These are phyloP conservation scores for Arthrinium puccinioides DNA, from an alignment of 2,329 filamentous ascomycete species.

Conservation along the genomic window DNA sequence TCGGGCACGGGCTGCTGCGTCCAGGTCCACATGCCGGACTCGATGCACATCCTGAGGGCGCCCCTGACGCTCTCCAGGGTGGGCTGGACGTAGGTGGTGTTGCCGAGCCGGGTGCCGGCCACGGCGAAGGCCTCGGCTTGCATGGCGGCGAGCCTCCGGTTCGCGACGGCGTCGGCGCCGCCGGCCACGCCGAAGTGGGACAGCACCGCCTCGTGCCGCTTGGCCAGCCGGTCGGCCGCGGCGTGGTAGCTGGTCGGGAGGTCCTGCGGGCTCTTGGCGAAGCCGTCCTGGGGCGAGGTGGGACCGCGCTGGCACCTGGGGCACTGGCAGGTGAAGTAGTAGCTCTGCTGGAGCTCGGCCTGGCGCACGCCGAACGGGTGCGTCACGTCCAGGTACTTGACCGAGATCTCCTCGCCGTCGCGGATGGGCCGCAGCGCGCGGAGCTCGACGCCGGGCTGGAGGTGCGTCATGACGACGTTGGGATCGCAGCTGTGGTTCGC, in stretches of 20 bases:
- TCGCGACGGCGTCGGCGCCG: constrained; percentile 6
- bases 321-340: constrained; percentile 42
- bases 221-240: constrained; percentile 12
- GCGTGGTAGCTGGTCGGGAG: constrained; percentile 9
- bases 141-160: constrained; percentile 14
- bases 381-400: constrained; percentile 39
- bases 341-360: constrained; percentile 32
- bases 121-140: constrained; percentile 16
- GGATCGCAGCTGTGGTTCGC: constrained; percentile 45
- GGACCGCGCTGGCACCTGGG: constrained; percentile 34
- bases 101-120: background rate
- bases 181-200: constrained; percentile 6
- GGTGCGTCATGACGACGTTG: constrained; percentile 38
- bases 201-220: constrained; percentile 8
- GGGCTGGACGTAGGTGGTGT: constrained; percentile 6
- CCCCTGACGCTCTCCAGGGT: constrained; percentile 11
- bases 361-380: constrained; percentile 36
- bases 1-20: constrained; percentile 16
- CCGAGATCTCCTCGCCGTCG: constrained; percentile 40
- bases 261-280: constrained; percentile 16
- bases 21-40: constrained; percentile 18
- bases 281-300: constrained; percentile 30
- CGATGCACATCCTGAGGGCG: constrained; percentile 16
- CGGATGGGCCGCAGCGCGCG: constrained; percentile 36
- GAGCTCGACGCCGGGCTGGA: constrained; percentile 33